Evolutionary conservation across 768 basidiomycete genomes (phyloP), one percentile per base, ranked within the genome.

Genomic region (Suillus discolor): DNA sequence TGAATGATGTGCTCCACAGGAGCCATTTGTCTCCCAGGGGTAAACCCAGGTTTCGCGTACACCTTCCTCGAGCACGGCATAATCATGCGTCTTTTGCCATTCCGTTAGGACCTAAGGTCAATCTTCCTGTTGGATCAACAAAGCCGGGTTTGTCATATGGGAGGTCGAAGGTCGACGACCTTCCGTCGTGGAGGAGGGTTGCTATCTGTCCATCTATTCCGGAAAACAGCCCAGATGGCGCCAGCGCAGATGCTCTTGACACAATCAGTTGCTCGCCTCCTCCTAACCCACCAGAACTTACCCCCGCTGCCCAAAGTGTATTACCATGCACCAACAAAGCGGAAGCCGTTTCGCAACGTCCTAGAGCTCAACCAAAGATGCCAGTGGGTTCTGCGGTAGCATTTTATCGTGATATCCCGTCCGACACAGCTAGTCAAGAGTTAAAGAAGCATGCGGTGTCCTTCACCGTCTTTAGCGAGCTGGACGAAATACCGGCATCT

Each of bases 381-480:
- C 90, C 90, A 59, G 85, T 79, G 62, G 91, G 90, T 25, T 87
- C 89, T 55, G 84, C 83, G 49, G 88, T 93, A 62, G 91, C 88
- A 42, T 91, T 91, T 76, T 89, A 89, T 74, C 88, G 90, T 45
- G 85, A 87, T 72, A 86, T 86, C 8, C 82, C 83, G 39, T 82
- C 87, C 44, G 85, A 87, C 63, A 74, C 77, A 18, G 80, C 83
- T 39, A 81, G 79, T 64, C 78, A 78, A 44, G 84, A 87, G 69
- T 69, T 81, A 5, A 84, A 82, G 63, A 73, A 82, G 62, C 73
- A 81, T 18, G 68, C 81, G 12, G 90, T 93, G 65, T 88, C 85
- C 67, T 95, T 95, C 78, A 91, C 88, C 57, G 90, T 94, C 54
- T 85, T 80, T 63, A 94, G 92, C 71, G 93, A 94, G 75, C 72